Percentiles rank a stretch among this genome's conserved stretches.
Evolutionary conservation across 2,329 filamentous ascomycete species (phyloP).

Genomic region (Fusarium caatingaense): DNA sequence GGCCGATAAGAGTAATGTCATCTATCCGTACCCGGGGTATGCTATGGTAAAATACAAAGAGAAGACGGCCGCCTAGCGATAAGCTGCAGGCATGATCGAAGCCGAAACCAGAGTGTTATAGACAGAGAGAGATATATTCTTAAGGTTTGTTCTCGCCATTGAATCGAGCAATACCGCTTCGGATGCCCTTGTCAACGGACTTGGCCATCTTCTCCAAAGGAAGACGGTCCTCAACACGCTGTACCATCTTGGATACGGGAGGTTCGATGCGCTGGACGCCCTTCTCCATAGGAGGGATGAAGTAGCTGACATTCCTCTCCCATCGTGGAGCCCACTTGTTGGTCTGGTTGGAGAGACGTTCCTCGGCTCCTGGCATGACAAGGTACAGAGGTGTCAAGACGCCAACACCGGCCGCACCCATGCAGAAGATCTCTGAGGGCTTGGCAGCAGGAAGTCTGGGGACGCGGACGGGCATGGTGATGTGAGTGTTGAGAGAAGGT

Average conservation of each 20-base stretch:
- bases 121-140: neutral
- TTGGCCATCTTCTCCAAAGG: constrained; percentile 64
- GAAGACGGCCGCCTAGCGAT: constrained; percentile 4
- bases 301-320: constrained; percentile 68
- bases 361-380: constrained; percentile 66
- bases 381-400: constrained; percentile 68
- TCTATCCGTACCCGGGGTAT: constrained; percentile 37
- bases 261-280: constrained; percentile 63
- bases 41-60: constrained; percentile 40
- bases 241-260: constrained; percentile 58
- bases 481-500: constrained; percentile 36
- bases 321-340: constrained; percentile 69
- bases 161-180: constrained; percentile 57
- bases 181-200: constrained; percentile 61
- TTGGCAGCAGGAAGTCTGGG: constrained; percentile 62
- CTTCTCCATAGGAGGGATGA: constrained; percentile 60
- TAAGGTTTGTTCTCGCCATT: constrained; percentile 45
- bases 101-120: neutral
- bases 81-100: neutral
- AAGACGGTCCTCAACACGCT: constrained; percentile 59
- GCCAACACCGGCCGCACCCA: constrained; percentile 64
- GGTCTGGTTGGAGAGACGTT: constrained; percentile 65
- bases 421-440: constrained; percentile 62
- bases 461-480: constrained; percentile 60
- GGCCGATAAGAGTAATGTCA: constrained; percentile 15